Evolutionary conservation across 179 eudicot genomes (phyloP), one percentile per base, ranked within the genome.

Genomic region (Silene coronaria): DNA sequence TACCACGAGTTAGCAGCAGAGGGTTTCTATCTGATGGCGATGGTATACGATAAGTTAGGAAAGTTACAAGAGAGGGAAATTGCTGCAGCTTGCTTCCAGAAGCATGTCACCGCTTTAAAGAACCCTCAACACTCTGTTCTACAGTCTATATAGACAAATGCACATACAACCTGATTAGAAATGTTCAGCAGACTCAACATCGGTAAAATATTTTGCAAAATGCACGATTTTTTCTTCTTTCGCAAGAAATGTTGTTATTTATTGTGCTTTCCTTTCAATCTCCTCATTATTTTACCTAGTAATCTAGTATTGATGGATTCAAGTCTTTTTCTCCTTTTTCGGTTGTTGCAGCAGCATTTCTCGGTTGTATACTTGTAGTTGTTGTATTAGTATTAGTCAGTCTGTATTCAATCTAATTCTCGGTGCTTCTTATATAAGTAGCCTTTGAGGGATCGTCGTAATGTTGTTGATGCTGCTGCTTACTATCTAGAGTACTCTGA

Each of bases 1-100:
- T 89, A 90, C 84, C 96, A 90, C 70, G 97, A 92, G 81, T 80
- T 95, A 85, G 97, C 91, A 0, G 88, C 91, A 0, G 99, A 95
- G 84, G 97, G 93, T 32, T 95, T 82, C 80, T 92, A 95, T 86
- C 80, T 92, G 86, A 81, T 80, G 88, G 97, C 97, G 17, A 80
- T 85, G 71, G 88, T 91, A 55, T 87, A 83, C 63, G 86, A 92
- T 85, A 87, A 85, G 83, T 75, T 92, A 60, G 93, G 93, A 32
- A 75, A 78, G 78, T 58, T 80, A 21, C 82, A 88, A 23, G 90
- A 87, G 32, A 86, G 99, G 82, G 97, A 92, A 77, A 80, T 76
- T 73, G 97, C 93, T 24, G 90, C 99, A 28, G 70, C 88, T 75
- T 91, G 90, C 63, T 95, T 95, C 78, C 83, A 85, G 85, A 78